Conservation (phyloP, 129 eudicot genomes). For the Glebionis coronaria region DNA sequence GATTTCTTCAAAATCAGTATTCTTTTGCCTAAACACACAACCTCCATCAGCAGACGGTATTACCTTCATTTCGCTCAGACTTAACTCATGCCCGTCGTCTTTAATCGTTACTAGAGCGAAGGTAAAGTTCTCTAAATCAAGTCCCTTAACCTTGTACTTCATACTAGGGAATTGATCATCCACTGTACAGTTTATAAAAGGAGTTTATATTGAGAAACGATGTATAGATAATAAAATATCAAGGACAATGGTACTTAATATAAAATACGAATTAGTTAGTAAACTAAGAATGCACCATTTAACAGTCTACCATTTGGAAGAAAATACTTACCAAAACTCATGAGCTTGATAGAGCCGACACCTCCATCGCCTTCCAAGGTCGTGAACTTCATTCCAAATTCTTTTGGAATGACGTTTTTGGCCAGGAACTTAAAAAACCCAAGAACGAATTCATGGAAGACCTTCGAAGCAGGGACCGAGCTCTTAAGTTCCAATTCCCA, state of each 20-base stretch:
- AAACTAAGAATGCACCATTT: not conserved
- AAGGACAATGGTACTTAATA: too few relatives aligned
- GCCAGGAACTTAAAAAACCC: not conserved
- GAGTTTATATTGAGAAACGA: too few relatives aligned
- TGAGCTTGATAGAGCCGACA: conserved; percentile 14
- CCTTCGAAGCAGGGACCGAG: conserved; percentile 17
- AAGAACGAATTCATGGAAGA: conserved; percentile 18
- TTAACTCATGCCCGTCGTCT: not conserved
- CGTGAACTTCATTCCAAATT: not conserved
- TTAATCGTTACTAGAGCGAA: not conserved
- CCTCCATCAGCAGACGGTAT: conserved; percentile 4
- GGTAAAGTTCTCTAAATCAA: conserved; percentile 10
- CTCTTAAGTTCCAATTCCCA: conserved; percentile 20
- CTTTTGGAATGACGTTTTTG: conserved; percentile 5
- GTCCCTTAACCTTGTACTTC: conserved; percentile 12
- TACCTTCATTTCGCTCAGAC: conserved; percentile 10
- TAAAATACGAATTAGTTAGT: not conserved
- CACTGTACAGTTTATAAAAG: not conserved
- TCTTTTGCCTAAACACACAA: conserved; percentile 3
- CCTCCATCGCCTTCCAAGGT: conserved; percentile 21
- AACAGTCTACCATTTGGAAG: too few relatives aligned
- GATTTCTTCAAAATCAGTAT: not conserved
- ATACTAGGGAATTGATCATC: conserved; percentile 12
- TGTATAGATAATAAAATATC: too few relatives aligned
- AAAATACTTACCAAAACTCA: conserved; percentile 2